Conservation (phyloP, 495 filamentous ascomycete genomes). For the Bacidia rubella region DNA sequence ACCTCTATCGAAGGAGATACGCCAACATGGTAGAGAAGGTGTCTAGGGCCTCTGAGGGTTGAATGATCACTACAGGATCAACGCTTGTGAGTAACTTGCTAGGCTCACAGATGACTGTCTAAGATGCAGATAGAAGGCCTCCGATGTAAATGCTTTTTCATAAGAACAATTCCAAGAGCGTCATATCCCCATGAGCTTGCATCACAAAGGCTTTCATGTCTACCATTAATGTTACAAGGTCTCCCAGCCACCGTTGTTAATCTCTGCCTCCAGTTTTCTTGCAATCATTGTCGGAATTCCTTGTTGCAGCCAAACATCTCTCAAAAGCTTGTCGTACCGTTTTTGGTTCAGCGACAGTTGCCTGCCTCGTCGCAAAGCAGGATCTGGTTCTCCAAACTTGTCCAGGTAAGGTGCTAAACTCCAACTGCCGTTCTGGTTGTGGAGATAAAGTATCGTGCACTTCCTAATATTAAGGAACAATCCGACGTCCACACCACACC, state of each 20-base stretch:
- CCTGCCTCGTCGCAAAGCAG: slow-evolving; percentile 63
- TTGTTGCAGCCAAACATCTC: slow-evolving; percentile 79
- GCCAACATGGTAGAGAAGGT: no score
- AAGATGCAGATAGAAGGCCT: no score
- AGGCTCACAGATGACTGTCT: no score
- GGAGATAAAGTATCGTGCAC: slow-evolving; percentile 76
- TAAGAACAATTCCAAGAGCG: neutral
- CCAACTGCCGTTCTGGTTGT: slow-evolving; percentile 71
- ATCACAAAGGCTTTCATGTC: neutral
- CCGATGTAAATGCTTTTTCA: no score
- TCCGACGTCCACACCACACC: slow-evolving; percentile 78
- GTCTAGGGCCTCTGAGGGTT: no score
- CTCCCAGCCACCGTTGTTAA: slow-evolving; percentile 96
- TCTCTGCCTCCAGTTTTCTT: slow-evolving; percentile 79
- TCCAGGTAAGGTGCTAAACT: slow-evolving; percentile 85
- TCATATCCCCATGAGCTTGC: no score
- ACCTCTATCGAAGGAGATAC: no score
- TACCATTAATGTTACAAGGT: slow-evolving; percentile 37
- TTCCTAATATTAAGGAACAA: slow-evolving; percentile 94
- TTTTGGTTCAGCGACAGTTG: slow-evolving; percentile 88
- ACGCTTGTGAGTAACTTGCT: no score
- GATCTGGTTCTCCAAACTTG: slow-evolving; percentile 85
- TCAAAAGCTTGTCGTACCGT: slow-evolving; percentile 75
- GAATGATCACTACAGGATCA: no score
- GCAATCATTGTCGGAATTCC: slow-evolving; percentile 79